phyloP scores from a whole-genome alignment of 2,329 filamentous ascomycete genomes.

The Xylariomycetidae sp. region DNA sequence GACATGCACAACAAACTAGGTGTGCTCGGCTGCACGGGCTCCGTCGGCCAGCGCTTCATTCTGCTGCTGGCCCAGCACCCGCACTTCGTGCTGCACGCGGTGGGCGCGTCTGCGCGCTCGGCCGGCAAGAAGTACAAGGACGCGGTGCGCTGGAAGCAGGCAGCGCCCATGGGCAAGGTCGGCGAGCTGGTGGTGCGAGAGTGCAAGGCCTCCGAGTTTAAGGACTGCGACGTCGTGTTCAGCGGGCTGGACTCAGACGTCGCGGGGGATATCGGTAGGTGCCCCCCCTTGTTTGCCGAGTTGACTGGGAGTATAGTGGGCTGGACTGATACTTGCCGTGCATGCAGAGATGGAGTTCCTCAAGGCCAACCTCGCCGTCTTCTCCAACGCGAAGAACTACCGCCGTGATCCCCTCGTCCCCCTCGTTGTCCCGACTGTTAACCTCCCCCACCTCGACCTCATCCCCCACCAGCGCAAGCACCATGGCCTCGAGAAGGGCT shows the following conservation, averaged over 20 bases:
- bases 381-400: conserved; percentile 98
- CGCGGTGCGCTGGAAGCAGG: conserved; percentile 93
- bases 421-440: conserved; percentile 91
- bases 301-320: no score
- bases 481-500: conserved; percentile 71
- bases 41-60: conserved; percentile 92
- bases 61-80: conserved; percentile 85
- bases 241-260: conserved; percentile 89
- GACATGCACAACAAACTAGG: conserved; percentile 26
- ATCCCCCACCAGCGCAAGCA: conserved; percentile 82
- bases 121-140: conserved; percentile 93
- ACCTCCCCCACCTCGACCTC: conserved; percentile 77
- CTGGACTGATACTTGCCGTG: no score
- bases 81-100: conserved; percentile 75
- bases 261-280: conserved; percentile 79
- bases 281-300: background rate
- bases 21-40: conserved; percentile 87
- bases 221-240: conserved; percentile 89
- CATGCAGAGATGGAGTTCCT: conserved; percentile 79
- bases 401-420: conserved; percentile 84
- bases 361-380: conserved; percentile 80
- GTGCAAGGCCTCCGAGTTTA: conserved; percentile 76
- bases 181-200: conserved; percentile 79
- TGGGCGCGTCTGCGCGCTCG: conserved; percentile 84
- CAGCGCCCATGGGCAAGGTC: conserved; percentile 67